A percentile compares a stretch with the other conserved stretches of the same genome.
These are phyloP conservation scores for Aspergillus pseudotamarii DNA, from an alignment of 2,329 filamentous ascomycete genomes.

Conservation along the genomic window DNA sequence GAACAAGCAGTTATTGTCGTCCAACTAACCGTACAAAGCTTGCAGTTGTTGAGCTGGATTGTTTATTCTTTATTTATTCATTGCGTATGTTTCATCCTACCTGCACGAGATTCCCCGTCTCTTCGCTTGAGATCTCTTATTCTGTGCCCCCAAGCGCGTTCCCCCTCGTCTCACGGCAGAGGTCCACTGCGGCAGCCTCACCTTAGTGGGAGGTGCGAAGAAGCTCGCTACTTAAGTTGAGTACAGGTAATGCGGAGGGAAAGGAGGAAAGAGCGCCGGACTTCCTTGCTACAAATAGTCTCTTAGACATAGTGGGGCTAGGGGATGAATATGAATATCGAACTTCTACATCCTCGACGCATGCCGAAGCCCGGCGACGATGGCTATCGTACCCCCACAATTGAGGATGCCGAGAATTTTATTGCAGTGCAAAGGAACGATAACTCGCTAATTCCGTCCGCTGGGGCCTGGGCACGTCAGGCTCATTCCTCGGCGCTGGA, in stretches of 20 bases:
- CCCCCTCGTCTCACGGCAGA: not conserved
- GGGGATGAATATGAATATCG: conserved; percentile 22
- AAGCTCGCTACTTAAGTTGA: not conserved
- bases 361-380: conserved; percentile 44
- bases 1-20: not conserved
- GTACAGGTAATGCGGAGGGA: not conserved
- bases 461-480: conserved; percentile 20
- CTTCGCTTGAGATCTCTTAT: not conserved
- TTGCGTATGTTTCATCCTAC: not conserved
- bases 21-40: not conserved
- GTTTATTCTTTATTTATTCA: not conserved
- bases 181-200: not conserved
- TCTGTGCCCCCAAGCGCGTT: not conserved
- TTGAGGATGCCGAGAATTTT: conserved; percentile 44
- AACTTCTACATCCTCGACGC: conserved; percentile 33
- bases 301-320: not conserved
- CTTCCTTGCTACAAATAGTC: not conserved
- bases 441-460: conserved; percentile 16
- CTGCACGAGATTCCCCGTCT: not conserved
- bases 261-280: not conserved
- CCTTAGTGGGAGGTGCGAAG: not conserved
- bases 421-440: conserved; percentile 18
- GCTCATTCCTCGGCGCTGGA: conserved; percentile 36
- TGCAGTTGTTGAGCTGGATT: not conserved
- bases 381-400: conserved; percentile 49